phyloP scores from a whole-genome alignment of 148 eudicot species.

The Gaultheria prostrata region DNA sequence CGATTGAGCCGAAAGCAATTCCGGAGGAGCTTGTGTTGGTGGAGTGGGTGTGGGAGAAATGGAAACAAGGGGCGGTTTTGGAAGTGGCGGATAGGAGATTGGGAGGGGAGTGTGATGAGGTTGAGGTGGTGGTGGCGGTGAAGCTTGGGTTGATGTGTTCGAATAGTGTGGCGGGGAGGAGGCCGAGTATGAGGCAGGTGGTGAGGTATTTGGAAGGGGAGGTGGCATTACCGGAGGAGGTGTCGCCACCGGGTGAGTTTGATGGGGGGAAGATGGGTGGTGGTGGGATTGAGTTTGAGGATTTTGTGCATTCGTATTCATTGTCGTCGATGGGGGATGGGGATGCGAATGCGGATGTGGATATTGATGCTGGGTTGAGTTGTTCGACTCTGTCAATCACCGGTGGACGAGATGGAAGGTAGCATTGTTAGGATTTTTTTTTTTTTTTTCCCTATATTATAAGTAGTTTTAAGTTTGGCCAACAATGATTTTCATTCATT shows the following conservation, averaged over 20 bases:
- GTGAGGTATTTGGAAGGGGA: conserved; percentile 28
- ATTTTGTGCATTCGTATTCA: neutral
- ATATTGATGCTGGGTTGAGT: conserved; percentile 21
- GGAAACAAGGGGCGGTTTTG: conserved; percentile 24
- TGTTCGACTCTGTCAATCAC: conserved; percentile 32
- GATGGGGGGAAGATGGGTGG: neutral
- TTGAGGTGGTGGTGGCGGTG: conserved; percentile 32
- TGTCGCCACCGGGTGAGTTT: neutral
- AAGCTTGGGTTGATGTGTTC: conserved; percentile 45
- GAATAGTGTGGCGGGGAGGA: conserved; percentile 17
- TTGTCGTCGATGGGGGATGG: neutral
- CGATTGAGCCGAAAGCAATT: conserved; percentile 32
- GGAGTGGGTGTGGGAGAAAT: conserved; percentile 31
- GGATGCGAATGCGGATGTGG: neutral
- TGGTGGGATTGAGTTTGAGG: neutral
- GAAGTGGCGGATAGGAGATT: conserved; percentile 33
- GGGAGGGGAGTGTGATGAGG: conserved; percentile 22
- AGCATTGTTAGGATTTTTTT: conserved; percentile 3
- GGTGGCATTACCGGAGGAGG: conserved; percentile 1
- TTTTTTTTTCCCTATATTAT: neutral
- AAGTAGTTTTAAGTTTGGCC: neutral
- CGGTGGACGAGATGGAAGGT: conserved; percentile 25
- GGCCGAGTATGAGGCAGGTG: conserved; percentile 45
- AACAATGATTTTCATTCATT: neutral
- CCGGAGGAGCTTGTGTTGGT: conserved; percentile 33